These are phyloP conservation scores for Rhodocollybia butyracea DNA, from an alignment of 768 basidiomycete genomes.

Conservation along the genomic window DNA sequence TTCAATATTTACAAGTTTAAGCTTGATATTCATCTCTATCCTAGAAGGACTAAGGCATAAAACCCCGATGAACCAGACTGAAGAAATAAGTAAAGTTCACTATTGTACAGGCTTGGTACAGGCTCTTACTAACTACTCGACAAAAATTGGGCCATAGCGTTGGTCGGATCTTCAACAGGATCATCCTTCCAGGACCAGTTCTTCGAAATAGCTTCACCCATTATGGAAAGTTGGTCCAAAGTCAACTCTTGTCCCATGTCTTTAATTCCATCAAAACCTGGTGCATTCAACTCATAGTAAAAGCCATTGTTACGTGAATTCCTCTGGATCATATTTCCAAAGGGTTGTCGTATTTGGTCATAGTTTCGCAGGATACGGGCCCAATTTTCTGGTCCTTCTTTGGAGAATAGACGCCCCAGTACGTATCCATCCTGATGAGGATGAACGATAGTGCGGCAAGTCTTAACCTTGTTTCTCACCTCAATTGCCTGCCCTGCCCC, in stretches of 20 bases:
- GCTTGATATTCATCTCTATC: too few species aligned
- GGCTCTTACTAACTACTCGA: too few species aligned
- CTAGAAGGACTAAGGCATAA: too few species aligned
- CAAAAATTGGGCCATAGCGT: not conserved
- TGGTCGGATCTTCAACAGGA: not conserved
- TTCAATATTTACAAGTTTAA: too few species aligned
- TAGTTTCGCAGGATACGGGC: constrained; percentile 24
- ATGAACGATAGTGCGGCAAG: not conserved
- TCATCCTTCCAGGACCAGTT: constrained; percentile 6
- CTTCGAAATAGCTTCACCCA: not conserved
- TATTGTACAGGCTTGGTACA: too few species aligned
- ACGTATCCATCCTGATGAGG: constrained; percentile 38
- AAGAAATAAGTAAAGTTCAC: too few species aligned
- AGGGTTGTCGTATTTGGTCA: constrained; percentile 27
- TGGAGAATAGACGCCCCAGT: constrained; percentile 20
- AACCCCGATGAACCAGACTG: too few species aligned
- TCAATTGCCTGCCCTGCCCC: constrained; percentile 28
- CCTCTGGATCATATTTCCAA: constrained; percentile 11
- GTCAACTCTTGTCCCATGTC: not conserved
- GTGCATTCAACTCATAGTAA: constrained; percentile 8
- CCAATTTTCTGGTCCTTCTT: constrained; percentile 14
- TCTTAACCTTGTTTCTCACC: constrained; percentile 10
- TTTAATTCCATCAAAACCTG: constrained; percentile 10
- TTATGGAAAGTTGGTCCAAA: not conserved
- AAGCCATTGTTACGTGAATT: constrained; percentile 5